phyloP scores from a whole-genome alignment of 257 asterid species.

The Orobanche coerulescens region DNA sequence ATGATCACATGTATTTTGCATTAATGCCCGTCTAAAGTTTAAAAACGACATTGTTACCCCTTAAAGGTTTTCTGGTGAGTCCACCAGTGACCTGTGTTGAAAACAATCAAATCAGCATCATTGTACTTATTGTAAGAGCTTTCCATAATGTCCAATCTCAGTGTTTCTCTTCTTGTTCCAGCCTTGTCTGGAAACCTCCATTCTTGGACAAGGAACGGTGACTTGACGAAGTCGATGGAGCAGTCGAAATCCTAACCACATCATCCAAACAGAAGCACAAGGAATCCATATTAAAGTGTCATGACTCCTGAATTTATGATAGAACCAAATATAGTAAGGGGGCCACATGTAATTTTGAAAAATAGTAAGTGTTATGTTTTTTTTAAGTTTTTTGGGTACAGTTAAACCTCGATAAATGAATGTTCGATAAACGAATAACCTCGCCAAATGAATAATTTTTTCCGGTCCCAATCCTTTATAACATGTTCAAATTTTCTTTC shows the following conservation, averaged over 20 bases:
- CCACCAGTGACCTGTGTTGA: slow-evolving; percentile 86
- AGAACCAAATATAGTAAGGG: too few species aligned
- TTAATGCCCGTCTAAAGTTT: not conserved
- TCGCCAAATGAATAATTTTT: too few species aligned
- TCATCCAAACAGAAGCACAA: not conserved
- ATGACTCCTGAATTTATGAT: too few species aligned
- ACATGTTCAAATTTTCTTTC: too few species aligned
- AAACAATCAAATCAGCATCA: slow-evolving; percentile 50
- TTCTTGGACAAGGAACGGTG: slow-evolving; percentile 62
- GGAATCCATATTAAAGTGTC: too few species aligned
- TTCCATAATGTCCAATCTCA: slow-evolving; percentile 45
- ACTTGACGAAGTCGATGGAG: slow-evolving; percentile 47
- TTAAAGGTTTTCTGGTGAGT: slow-evolving; percentile 47
- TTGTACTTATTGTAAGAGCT: slow-evolving; percentile 29
- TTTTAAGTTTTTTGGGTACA: too few species aligned
- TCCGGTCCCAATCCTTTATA: too few species aligned
- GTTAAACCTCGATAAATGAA: too few species aligned
- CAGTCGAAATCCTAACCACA: slow-evolving; percentile 40
- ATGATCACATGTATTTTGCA: not conserved
- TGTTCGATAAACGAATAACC: too few species aligned
- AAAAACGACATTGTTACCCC: slow-evolving; percentile 25
- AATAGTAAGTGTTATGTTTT: too few species aligned
- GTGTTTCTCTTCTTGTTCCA: slow-evolving; percentile 44
- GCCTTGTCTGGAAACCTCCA: slow-evolving; percentile 33
- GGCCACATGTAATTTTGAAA: not conserved